Evolutionary conservation across 768 basidiomycete genomes (phyloP), one percentile per base, ranked within the genome.

Genomic region (Termitomyces sp.): DNA sequence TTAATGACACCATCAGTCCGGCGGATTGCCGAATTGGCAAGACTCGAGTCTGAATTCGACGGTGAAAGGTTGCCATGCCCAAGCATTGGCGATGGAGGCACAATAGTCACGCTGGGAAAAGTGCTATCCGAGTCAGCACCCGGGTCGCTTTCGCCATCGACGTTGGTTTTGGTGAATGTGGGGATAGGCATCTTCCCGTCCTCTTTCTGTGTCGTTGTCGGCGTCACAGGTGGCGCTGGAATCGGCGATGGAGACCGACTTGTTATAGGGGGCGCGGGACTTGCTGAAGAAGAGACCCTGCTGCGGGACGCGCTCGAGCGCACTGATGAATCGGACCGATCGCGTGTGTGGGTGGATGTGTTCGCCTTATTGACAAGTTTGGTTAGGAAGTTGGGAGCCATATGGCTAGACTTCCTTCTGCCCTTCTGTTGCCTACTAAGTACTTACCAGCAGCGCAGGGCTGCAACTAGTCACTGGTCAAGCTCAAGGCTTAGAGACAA

Each of bases 21-120:
- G 61, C 56, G 55, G 51, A 55, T 47, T 53, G 52, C 50, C 60
- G 54, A 24, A 53, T 52, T 18, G 45, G 58, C 47, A 36, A 66
- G 62, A 56, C 66, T 64, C 14, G 62, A 30, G 45, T 70, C 58
- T 43, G 69, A 66, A 51, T 68, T 68, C 32, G 70, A 61, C 32
- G 66, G 57, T 24, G 65, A 63, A 45, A 74, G 63, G 22, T 70
- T 66, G 26, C 54, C 60, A 40, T 65, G 62, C 24, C 62, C 59
- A 2, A 71, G 60, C 6, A 73, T 64, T 16, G 79, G 79, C 5
- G 77, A 76, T 6, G 79, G 79, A 26, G 79, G 79, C 26, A 79
- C 68, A 33, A 80, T 66, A 0, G 75, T 77, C 26, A 80, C 75
- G 58, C 73, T 78, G 18, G 74, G 75, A 60, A 74, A 71, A 5